Conservation (phyloP, 495 filamentous ascomycete species). For the Penicillium paradoxum region DNA sequence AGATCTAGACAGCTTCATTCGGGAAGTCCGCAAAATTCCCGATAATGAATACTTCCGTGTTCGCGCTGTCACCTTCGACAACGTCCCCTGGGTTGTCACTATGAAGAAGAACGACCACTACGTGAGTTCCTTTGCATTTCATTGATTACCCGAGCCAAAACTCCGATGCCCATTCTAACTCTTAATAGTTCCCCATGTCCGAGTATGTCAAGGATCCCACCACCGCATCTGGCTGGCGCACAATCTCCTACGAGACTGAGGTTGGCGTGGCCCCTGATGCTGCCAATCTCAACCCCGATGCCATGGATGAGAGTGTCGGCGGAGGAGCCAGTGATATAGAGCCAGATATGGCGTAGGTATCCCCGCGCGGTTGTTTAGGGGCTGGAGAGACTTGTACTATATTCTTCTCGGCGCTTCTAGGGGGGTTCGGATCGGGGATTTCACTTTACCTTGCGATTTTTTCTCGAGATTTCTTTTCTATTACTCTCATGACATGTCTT, state of each 20-base stretch:
- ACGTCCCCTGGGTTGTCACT: conserved; percentile 93
- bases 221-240: conserved; percentile 61
- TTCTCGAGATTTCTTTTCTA: neutral
- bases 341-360: conserved; percentile 28
- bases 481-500: neutral
- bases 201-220: conserved; percentile 74
- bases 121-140: conserved; percentile 30
- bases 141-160: no score
- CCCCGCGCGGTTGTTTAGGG: conserved; percentile 1
- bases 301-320: conserved; percentile 39
- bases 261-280: conserved; percentile 34
- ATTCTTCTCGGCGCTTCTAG: conserved; percentile 19
- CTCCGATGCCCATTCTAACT: conserved; percentile 5
- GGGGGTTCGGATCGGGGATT: neutral
- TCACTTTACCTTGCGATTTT: neutral
- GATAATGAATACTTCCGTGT: conserved; percentile 98
- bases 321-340: conserved; percentile 36
- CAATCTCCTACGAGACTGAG: conserved; percentile 63
- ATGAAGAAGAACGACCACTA: conserved; percentile 99
- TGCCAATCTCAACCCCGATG: conserved; percentile 42
- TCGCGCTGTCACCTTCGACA: conserved; percentile 92
- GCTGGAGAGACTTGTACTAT: conserved; percentile 19
- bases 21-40: conserved; percentile 75
- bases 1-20: conserved; percentile 73
- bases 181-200: conserved; percentile 69